Evolutionary conservation across 805 yeast species (phyloP).

Genomic region (Nakazawaea ernobii): DNA sequence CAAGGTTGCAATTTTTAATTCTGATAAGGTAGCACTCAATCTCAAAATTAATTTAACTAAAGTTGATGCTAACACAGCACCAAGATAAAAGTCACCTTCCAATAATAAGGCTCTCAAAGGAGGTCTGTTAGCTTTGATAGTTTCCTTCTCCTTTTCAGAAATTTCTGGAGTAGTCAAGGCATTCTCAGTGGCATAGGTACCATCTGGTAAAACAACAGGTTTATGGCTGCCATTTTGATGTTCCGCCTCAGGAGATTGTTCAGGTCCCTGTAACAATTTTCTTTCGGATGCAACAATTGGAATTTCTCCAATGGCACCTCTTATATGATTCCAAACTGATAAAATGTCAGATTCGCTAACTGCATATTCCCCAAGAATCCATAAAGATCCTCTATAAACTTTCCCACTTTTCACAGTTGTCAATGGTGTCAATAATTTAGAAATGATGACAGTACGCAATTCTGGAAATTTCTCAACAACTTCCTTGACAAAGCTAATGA

Average conservation of each 20-base stretch:
- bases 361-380: conserved; percentile 95
- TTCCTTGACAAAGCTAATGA: conserved; percentile 87
- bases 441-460: conserved; percentile 58
- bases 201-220: conserved; percentile 94
- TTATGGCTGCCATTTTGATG: conserved; percentile 32
- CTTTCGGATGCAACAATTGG: conserved; percentile 79
- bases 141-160: conserved; percentile 25
- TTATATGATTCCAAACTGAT: conserved; percentile 80
- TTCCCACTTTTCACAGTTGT: conserved; percentile 76
- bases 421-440: conserved; percentile 56
- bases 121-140: conserved; percentile 27
- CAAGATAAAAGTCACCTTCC: conserved; percentile 86
- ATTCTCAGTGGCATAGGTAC: conserved; percentile 95
- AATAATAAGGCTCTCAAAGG: conserved; percentile 78
- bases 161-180: conserved; percentile 51
- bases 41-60: conserved; percentile 83
- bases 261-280: conserved; percentile 33
- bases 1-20: conserved; percentile 39
- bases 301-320: conserved; percentile 81
- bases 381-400: conserved; percentile 87
- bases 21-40: conserved; percentile 50
- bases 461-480: conserved; percentile 89
- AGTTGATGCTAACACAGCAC: conserved; percentile 82
- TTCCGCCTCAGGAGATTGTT: conserved; percentile 27
- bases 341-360: conserved; percentile 65